Evolutionary conservation across 139 green algal genomes (phyloP).

Genomic region (Chlamydomonas sp.): DNA sequence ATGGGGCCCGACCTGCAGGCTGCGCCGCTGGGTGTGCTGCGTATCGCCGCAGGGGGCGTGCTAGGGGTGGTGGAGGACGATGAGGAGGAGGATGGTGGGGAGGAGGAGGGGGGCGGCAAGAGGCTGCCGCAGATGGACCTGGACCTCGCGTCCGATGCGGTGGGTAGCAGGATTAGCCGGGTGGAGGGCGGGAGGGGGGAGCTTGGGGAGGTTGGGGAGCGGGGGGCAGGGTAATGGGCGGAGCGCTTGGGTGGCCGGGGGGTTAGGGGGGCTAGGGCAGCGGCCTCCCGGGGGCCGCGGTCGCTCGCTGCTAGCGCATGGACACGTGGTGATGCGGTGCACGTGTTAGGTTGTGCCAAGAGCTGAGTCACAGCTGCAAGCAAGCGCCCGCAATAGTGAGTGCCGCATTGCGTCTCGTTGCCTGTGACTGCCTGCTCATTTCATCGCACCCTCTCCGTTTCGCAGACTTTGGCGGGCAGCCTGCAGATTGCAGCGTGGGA

Average conservation of each 20-base stretch:
- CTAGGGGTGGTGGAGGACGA: neutral
- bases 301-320: no score
- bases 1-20: no score
- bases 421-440: neutral
- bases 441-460: no score
- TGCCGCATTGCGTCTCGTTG: neutral
- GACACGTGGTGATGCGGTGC: no score
- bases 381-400: neutral
- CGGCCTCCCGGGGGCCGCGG: no score
- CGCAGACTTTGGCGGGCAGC: neutral
- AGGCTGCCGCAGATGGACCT: neutral
- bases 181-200: no score
- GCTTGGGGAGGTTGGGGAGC: no score
- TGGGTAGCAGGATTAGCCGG: neutral
- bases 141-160: neutral
- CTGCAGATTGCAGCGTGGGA: slow-evolving; percentile 3
- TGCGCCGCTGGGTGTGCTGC: neutral
- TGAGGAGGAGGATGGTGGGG: neutral
- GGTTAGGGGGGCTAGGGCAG: no score
- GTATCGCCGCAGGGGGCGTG: neutral
- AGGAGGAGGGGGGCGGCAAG: no score
- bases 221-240: neutral
- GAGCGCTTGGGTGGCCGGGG: no score
- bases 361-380: no score
- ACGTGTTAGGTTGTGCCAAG: no score